Conservation (phyloP, 139 green algal genomes). For the Dunaliella sp. region DNA sequence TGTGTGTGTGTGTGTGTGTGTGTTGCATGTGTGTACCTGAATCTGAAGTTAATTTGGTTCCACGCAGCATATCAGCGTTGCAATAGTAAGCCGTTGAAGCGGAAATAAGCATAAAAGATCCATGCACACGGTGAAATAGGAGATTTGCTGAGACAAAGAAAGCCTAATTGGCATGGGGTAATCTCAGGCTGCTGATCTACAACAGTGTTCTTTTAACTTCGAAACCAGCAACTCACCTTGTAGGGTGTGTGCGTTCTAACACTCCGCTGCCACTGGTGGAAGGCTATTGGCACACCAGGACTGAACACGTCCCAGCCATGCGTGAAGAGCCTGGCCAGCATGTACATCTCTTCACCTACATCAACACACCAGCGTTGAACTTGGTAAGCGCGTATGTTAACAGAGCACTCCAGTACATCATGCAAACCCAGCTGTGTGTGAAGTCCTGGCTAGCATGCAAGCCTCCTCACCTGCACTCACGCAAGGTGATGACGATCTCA, state of each 20-base stretch:
- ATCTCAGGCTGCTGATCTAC: not conserved
- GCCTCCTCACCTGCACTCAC: too few species aligned
- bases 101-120: not conserved
- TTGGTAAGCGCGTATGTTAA: too few species aligned
- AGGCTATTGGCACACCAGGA: slow-evolving; percentile 45
- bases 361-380: too few species aligned
- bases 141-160: not conserved
- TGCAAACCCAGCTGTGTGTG: too few species aligned
- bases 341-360: slow-evolving; percentile 36
- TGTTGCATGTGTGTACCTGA: not conserved
- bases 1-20: not conserved
- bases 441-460: too few species aligned
- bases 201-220: not conserved
- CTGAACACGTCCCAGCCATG: slow-evolving; percentile 62
- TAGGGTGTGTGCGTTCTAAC: slow-evolving; percentile 35
- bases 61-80: not conserved
- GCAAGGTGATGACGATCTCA: too few species aligned
- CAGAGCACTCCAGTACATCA: too few species aligned
- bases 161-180: not conserved
- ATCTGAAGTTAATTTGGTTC: too few species aligned
- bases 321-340: slow-evolving; percentile 62
- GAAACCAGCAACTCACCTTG: slow-evolving; percentile 33
- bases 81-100: not conserved
- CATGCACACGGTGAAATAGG: not conserved
- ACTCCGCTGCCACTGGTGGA: slow-evolving; percentile 64